Base-by-base conservation (phyloP, 2,329 filamentous ascomycete genomes). In the Volutella citrinella region DNA sequence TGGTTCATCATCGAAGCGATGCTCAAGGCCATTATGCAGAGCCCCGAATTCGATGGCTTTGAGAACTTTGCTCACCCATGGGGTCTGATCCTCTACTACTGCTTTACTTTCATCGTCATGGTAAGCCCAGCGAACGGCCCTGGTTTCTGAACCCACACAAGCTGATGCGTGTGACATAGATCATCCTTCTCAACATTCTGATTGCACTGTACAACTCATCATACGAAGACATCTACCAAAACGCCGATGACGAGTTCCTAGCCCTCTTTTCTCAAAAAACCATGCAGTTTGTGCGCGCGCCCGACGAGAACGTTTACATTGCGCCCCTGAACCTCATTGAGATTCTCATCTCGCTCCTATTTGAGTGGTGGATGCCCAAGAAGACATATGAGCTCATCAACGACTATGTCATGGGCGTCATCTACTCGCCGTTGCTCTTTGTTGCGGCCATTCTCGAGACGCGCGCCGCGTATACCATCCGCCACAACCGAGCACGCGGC, bases 241-340 rank as follows among this genome's bases (percentile, higher is more conserved):
- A 98, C 55, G 89, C 93, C 5, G 84, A 88, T 46, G 93, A 98
- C 60, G 93, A 98, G 61, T 98, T 89, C 63, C 82, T 98, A 59
- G 91, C 89, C 0, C 76, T 97, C 5, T 96, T 95, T 63, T 77
- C 87, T 0, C 86, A 94, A 49, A 95, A 95, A 64, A 96, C 93
- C 0, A 87, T 97, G 76, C 89, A 95, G 54, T 98, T 96, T 54
- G 87, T 97, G 13, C 87, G 93, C 30, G 93, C 93, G 0, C 93
- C 93, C 0, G 93, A 98, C 52, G 93, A 98, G 61, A 98, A 98
- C 50, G 93, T 98, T 35, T 98, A 93, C 64, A 95, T 98, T 53
- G 82, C 93, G 1, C 93, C 93, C 0, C 86, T 98, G 64, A 98
- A 98, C 59, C 73, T 98, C 3, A 76, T 98, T 40, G 93, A 98